Conservation (phyloP, 2,329 filamentous ascomycete genomes). For the Stagonosporopsis vannaccii region DNA sequence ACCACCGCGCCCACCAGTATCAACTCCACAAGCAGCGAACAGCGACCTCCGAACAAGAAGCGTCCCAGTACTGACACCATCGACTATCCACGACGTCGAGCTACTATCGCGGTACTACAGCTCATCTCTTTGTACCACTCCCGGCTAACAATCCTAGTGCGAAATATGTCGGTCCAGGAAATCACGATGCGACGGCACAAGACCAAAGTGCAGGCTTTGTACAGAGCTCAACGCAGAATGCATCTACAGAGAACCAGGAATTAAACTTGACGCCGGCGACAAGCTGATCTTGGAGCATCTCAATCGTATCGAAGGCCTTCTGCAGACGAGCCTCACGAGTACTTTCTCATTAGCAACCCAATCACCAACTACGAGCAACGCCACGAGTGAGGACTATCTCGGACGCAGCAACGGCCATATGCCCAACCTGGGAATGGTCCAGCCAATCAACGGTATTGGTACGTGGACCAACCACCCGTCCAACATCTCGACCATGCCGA, state of each 20-base stretch:
- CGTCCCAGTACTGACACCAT: constrained; percentile 52
- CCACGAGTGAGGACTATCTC: constrained; percentile 54
- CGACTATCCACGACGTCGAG: constrained; percentile 52
- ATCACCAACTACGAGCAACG: constrained; percentile 55
- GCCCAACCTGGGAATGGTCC: constrained; percentile 47
- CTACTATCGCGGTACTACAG: constrained; percentile 51
- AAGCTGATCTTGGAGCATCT: constrained; percentile 84
- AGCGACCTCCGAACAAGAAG: constrained; percentile 44
- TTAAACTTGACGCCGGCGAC: constrained; percentile 86
- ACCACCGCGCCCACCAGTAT: constrained; percentile 42
- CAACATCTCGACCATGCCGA: constrained; percentile 87
- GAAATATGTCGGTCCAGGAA: constrained; percentile 83
- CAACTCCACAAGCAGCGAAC: constrained; percentile 34
- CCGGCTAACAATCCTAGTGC: constrained; percentile 63
- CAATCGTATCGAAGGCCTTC: constrained; percentile 76
- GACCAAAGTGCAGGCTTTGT: constrained; percentile 85
- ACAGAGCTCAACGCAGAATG: constrained; percentile 83
- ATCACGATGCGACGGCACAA: constrained; percentile 78
- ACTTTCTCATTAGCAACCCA: constrained; percentile 66
- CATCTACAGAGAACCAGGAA: constrained; percentile 83
- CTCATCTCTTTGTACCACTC: constrained; percentile 1
- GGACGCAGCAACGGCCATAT: constrained; percentile 48
- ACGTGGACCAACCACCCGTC: constrained; percentile 69
- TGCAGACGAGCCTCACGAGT: constrained; percentile 72
- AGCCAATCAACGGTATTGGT: constrained; percentile 65